A percentile compares a stretch with the other conserved stretches of the same genome.
These are phyloP conservation scores for Bonia amplexicaulis DNA, from an alignment of 176 grass and related monocot species.

Conservation along the genomic window DNA sequence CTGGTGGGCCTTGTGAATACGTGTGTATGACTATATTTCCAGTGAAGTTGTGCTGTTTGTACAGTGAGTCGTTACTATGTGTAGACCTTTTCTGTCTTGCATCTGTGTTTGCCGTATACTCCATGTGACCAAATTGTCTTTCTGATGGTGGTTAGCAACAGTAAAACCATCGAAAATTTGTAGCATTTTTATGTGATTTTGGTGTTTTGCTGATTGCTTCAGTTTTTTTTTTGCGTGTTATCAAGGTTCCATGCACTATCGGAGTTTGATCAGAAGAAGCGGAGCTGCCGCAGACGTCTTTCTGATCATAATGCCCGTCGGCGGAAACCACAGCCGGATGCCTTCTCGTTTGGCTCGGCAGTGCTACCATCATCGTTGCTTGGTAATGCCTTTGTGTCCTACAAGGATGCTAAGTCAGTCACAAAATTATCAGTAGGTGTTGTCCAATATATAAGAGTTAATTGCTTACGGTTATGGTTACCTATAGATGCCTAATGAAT, in stretches of 20 bases:
- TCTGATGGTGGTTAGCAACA: background rate
- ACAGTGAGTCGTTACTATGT: background rate
- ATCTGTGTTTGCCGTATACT: background rate
- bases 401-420: background rate
- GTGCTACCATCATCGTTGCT: slow-evolving; percentile 27
- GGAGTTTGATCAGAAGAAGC: slow-evolving; percentile 74
- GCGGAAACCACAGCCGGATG: slow-evolving; percentile 51
- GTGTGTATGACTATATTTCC: background rate
- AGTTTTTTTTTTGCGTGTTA: background rate
- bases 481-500: background rate
- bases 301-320: slow-evolving; percentile 70
- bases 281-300: slow-evolving; percentile 58
- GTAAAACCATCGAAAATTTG: background rate
- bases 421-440: background rate
- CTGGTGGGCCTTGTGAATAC: background rate
- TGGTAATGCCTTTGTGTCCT: slow-evolving; percentile 28
- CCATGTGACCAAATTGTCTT: background rate
- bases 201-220: background rate
- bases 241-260: slow-evolving; percentile 55
- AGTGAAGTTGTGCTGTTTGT: background rate
- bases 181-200: background rate
- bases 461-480: background rate
- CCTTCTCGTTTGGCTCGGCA: slow-evolving; percentile 45
- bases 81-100: background rate
- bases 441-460: background rate